Evolutionary conservation across 495 filamentous ascomycete species (phyloP), one percentile per base, ranked within the genome.

Genomic region (Barbatosphaeria neglecta): DNA sequence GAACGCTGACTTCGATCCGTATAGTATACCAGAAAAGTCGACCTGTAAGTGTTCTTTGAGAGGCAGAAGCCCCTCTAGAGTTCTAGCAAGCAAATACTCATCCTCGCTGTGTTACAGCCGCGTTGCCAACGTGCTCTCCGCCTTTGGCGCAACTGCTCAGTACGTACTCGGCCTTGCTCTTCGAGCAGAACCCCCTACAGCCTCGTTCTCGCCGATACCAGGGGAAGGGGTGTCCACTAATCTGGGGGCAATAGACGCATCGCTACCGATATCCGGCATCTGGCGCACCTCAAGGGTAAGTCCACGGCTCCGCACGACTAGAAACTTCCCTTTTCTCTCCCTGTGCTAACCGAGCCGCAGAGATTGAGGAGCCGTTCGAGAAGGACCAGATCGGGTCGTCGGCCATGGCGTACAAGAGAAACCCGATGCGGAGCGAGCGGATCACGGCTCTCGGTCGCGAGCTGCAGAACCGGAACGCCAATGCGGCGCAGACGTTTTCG

Each of bases 291-390:
- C 24, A 70, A 70, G 63, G 80, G 31, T n/a, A n/a, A 35, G 31
- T 61, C 45, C n/a, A n/a, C n/a, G n/a, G n/a, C n/a, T n/a, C n/a
- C n/a, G n/a, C n/a, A n/a, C n/a, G n/a, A n/a, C n/a, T n/a, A n/a
- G n/a, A 72, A 87, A 90, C 54, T 90, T 49, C 72, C 2, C 27
- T 13, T 4, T 10, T 31, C 7, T 13, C 9, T 31, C 27, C 15
- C 9, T 13, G 8, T 31, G 31, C 31, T 35, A 15, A 35, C 31
- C n/a, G n/a, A 16, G 5, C 2, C 31, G 13, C 31, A 35, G 31
- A 92, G 66, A 71, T 94, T 50, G 89, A 97, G 63, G 90, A 95
- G 71, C 90, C 90, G 2, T 92, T 93, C 46, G 90, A 95, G 67
- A 83, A 77, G 50, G 71, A 75, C 49, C 84, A 87, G 55, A 86